Evolutionary conservation across 257 asterid genomes (phyloP).

Genomic region (Henckelia pumila): DNA sequence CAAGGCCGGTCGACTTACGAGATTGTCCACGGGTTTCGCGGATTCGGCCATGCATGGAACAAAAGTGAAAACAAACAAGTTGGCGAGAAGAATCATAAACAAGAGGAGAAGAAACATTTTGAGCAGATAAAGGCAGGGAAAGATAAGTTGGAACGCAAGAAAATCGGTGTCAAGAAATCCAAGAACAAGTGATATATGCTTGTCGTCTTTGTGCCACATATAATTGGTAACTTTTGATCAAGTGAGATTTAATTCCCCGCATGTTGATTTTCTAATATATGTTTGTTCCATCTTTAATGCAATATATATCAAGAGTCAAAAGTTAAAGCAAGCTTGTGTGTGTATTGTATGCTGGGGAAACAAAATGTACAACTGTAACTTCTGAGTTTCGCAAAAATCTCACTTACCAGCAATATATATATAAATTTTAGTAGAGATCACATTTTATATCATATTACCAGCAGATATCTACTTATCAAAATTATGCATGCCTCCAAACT

Average conservation of each 20-base stretch:
- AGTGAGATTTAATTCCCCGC: constrained; percentile 26
- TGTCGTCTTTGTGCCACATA: neutral
- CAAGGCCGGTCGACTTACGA: constrained; percentile 30
- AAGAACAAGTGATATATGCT: constrained; percentile 32
- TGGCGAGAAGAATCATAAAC: constrained; percentile 40
- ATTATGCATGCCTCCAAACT: constrained; percentile 19
- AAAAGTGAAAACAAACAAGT: constrained; percentile 33
- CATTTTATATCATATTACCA: too few relatives aligned
- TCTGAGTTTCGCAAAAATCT: constrained; percentile 21
- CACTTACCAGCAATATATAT: constrained; percentile 13
- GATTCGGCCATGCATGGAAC: constrained; percentile 33
- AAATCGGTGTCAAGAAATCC: constrained; percentile 40
- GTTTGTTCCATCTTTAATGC: constrained; percentile 29
- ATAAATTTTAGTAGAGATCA: constrained; percentile 1
- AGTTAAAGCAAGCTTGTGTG: constrained; percentile 24
- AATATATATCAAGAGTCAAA: constrained; percentile 23
- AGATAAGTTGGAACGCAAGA: constrained; percentile 45
- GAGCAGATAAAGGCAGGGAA: constrained; percentile 40
- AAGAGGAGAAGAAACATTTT: constrained; percentile 42
- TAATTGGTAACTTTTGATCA: constrained; percentile 17
- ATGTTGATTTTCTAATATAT: constrained; percentile 32
- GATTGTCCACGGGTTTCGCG: constrained; percentile 15
- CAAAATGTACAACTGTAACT: constrained; percentile 23
- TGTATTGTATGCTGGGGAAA: constrained; percentile 7
- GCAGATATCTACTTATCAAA: neutral